Base-by-base conservation (phyloP, 352 stramenopile species). In the Plasmopara muralis region DNA sequence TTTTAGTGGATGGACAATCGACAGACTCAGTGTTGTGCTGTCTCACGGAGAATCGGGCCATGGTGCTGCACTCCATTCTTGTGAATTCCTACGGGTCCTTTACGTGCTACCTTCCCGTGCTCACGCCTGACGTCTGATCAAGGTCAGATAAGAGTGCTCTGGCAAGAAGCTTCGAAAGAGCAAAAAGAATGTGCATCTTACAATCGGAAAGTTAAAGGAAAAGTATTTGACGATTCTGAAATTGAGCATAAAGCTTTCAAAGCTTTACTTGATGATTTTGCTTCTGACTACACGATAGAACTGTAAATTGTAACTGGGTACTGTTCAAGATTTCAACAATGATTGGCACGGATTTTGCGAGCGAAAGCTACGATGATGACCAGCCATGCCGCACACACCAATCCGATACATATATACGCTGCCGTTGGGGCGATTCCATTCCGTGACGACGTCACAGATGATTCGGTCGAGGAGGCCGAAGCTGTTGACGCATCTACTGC, bases 61-160 rank as follows among this genome's bases (percentile, higher is more conserved):
- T 93, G 54, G 82, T 90, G 35, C 50, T 93, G 44, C 82, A 93
- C 57, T 77, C 74, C 7, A 87, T 93, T 60, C 61, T 93, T 7
- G 55, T 81, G 20, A 77, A 90, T 49, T 69, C 60, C 42, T 90
- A 90, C 43, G 82, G 82, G 4, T 89, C 82, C 5, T 76, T 93
- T 55, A 93, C 82, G 46, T 90, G 82, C 61, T 93, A 93, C 51
- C 66, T 89, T 28, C 82, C 82, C 6, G 77, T 88, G 15, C 71
- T 88, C 40, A 85, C 77, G 9, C 77, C 75, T 9, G 77, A 86
- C 20, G 20, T 3, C 3, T 25, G 20, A 25, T 25, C 20, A 25
- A 25, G 20, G 20, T 25, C 1, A 25, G 3, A 25, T 1, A 25
- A 25, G 3, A 25, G 20, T 3, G 1, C 20, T 25, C 20, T 25